Base-by-base conservation (phyloP, 371 early-diverging fungal genomes). In the Circinella minor region DNA sequence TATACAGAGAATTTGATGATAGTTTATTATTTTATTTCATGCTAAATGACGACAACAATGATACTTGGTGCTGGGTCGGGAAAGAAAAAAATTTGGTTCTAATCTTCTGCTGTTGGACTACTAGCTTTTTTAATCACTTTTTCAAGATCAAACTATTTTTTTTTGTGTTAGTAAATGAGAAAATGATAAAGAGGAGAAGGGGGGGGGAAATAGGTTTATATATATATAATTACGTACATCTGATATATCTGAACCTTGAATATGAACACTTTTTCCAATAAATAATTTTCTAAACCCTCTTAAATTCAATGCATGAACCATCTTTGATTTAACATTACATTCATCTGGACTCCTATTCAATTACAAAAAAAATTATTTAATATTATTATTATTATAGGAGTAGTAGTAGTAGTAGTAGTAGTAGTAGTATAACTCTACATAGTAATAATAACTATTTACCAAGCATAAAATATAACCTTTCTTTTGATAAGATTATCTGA, bases 261-360 rank as follows among this genome's bases (percentile, higher is more conserved):
- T 34, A 34, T 18, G 57, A 8, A 57, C 36, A 34, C 57, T 57
- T 34, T 20, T 5, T 57, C 57, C 57, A 57, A 57, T 57, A 27
- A 57, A 57, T 27, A 57, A 34, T 34, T 14, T 18, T 27, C 57
- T 11, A n/a, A 57, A 57, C 0, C 27, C 57, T 27, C 57, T 20
- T 14, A 34, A 34, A 14, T 57, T 57, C 4, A 57, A n/a, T 34
- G 57, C 57, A 57, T 57, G 36, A 10, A 57, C 34, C 57, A 57
- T 57, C 14, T 57, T 57, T 18, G 7, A 6, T 57, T 57, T 57
- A 8, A 57, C 57, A 34, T 27, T n/a, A 27, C 57, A 17, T 57
- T 57, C 57, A 57, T 57, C 57, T 5, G 57, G 57, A 57, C 57
- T 57, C 57, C 57, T 57, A 54, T 54, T 6, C 6, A 18, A 51